Conservation (phyloP, 768 basidiomycete genomes). For the Postia placenta region DNA sequence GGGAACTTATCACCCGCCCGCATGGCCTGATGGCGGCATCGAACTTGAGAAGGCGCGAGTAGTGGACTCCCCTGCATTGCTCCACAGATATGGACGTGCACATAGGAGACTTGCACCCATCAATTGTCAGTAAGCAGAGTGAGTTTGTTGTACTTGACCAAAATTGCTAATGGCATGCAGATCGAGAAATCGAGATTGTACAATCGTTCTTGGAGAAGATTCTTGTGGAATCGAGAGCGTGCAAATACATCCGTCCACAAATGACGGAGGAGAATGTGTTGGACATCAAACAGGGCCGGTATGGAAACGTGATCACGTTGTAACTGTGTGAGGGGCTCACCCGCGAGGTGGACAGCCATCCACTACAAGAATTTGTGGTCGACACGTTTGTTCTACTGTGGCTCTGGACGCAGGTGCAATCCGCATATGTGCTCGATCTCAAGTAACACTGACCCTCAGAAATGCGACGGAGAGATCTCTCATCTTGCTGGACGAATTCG, state of each 20-base stretch:
- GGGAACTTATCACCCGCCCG: no score
- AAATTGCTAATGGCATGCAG: no score
- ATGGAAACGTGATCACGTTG: conserved; percentile 9
- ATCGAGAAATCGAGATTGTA: conserved; percentile 82
- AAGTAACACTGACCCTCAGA: conserved; percentile 81
- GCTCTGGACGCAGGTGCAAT: conserved; percentile 64
- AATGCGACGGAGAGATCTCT: conserved; percentile 84
- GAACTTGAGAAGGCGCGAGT: no score
- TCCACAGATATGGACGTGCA: conserved; percentile 74
- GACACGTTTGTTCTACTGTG: conserved; percentile 84
- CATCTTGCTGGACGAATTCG: conserved; percentile 91
- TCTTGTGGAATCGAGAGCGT: conserved; percentile 52
- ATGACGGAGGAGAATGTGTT: conserved; percentile 82
- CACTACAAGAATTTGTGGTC: conserved; percentile 82
- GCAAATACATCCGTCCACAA: conserved; percentile 63
- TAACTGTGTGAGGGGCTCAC: no score
- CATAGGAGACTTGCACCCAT: conserved; percentile 83
- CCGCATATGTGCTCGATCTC: conserved; percentile 97
- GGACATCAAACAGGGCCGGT: conserved; percentile 74
- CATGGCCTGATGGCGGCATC: no score
- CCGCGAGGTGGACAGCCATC: no score
- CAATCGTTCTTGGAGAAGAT: conserved; percentile 73
- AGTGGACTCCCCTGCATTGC: no score
- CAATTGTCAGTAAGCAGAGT: conserved; percentile 71
- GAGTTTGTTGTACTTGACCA: no score